These are phyloP conservation scores for Coniochaeta ligniaria DNA, from an alignment of 2,329 filamentous ascomycete species.

Conservation along the genomic window DNA sequence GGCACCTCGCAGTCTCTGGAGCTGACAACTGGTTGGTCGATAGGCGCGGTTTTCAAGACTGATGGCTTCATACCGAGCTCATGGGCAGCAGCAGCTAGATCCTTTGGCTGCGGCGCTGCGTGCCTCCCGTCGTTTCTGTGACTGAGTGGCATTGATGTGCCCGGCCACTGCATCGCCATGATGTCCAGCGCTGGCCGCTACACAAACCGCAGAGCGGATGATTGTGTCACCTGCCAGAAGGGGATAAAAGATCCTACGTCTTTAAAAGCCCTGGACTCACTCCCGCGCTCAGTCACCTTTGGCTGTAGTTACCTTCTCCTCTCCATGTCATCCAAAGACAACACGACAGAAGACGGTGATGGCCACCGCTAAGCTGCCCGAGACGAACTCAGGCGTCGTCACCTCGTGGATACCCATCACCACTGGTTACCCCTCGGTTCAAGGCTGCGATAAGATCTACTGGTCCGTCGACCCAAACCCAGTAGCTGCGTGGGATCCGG, in stretches of 20 bases:
- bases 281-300: neutral
- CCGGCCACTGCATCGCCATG: neutral
- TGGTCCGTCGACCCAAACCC: neutral
- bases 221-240: too few species aligned
- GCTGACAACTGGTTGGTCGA: neutral
- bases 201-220: too few species aligned
- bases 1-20: neutral
- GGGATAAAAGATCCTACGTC: too few species aligned
- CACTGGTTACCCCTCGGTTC: neutral
- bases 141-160: neutral
- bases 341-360: neutral
- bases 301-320: neutral
- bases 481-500: neutral
- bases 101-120: neutral
- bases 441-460: neutral
- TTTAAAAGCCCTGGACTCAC: neutral
- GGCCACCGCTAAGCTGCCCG: neutral
- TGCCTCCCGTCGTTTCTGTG: neutral
- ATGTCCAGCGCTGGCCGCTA: neutral
- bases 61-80: neutral
- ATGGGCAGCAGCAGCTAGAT: neutral
- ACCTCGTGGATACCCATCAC: neutral
- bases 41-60: neutral
- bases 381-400: neutral
- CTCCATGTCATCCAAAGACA: neutral